Evolutionary conservation across 2,329 filamentous ascomycete genomes (phyloP), one percentile per base, ranked within the genome.

Genomic region (Claviceps cyperi): DNA sequence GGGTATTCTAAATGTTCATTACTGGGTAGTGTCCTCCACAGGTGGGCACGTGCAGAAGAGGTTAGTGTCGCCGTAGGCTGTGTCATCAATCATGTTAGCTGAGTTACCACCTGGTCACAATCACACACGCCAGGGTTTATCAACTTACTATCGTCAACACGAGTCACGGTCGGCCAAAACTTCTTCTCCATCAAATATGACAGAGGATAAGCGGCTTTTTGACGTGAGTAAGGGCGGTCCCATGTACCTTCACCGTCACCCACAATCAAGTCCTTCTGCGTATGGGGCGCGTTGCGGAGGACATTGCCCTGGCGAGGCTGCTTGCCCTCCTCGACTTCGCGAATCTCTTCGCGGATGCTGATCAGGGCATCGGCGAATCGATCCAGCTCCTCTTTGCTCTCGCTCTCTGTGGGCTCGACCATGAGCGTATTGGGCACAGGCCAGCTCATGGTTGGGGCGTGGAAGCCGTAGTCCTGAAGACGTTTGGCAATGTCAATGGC

Each of bases 401-500:
- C 91, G 14, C 84, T 90, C 70, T 96, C 91, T 0, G 91, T 97
- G 2, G 91, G 91, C 72, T 97, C 91, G 57, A 97, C 94, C 91
- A 97, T 97, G 43, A 97, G 79, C 1, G 91, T 96, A 69, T 94
- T 94, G 48, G 87, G 78, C 2, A 97, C 89, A 1, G 91, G 91
- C 86, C 87, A 96, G 64, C 83, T 89, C 91, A 97, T 96, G 49
- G 91, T 97, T 0, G 91, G 91, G 1, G 90, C 86, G 67, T 97
- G 91, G 78, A 97, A 97, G 41, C 91, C 91, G 64, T 94, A 97
- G 64, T 97, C 91, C 68, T 96, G 90, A 19, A 97, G 80, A 55
- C 91, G 86, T 76, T 97, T 97, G 61, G 91, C 91, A 56, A 97
- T 85, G 62, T 97, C 91, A 58, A 95, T 92, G 32, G 85, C 91